Evolutionary conservation across 352 stramenopile species (phyloP).

Genomic region (Phytophthora ohioensis): DNA sequence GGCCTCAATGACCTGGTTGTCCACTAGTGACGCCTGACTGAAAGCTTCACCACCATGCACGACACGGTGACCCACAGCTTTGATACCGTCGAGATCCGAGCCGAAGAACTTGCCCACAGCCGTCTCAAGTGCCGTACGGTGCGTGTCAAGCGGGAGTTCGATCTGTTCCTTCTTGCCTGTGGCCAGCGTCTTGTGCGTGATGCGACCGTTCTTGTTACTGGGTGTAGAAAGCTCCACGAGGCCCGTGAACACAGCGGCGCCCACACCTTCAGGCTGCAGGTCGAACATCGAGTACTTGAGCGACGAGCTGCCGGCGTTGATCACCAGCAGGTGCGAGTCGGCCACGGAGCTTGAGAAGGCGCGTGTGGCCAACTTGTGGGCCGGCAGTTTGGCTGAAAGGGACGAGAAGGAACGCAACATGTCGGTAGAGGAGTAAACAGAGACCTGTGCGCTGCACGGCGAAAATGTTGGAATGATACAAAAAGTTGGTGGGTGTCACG

Average conservation of each 20-base stretch:
- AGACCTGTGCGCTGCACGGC: slow-evolving; percentile 11
- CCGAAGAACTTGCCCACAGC: slow-evolving; percentile 71
- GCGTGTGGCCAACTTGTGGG: slow-evolving; percentile 26
- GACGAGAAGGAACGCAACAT: slow-evolving; percentile 40
- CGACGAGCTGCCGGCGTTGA: slow-evolving; percentile 85
- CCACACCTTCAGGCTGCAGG: slow-evolving; percentile 49
- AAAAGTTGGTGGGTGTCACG: slow-evolving; percentile 23
- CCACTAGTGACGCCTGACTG: slow-evolving; percentile 64
- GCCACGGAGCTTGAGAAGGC: slow-evolving; percentile 36
- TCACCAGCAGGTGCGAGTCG: slow-evolving; percentile 60
- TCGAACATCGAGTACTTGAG: slow-evolving; percentile 90
- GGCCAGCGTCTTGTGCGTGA: slow-evolving; percentile 71
- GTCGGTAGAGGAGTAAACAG: not conserved
- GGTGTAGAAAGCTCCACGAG: slow-evolving; percentile 81
- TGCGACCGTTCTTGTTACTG: slow-evolving; percentile 63
- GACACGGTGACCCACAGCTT: slow-evolving; percentile 87
- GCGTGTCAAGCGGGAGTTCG: slow-evolving; percentile 54
- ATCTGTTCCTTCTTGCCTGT: slow-evolving; percentile 64
- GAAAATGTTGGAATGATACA: slow-evolving; percentile 31
- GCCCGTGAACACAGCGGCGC: slow-evolving; percentile 69
- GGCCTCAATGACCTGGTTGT: slow-evolving; percentile 57
- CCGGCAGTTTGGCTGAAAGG: slow-evolving; percentile 29
- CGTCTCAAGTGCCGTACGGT: slow-evolving; percentile 70
- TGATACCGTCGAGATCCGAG: slow-evolving; percentile 60
- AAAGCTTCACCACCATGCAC: slow-evolving; percentile 90